phyloP scores from a whole-genome alignment of 176 grass and related monocot genomes.

The Bolboschoenus planiculmis region DNA sequence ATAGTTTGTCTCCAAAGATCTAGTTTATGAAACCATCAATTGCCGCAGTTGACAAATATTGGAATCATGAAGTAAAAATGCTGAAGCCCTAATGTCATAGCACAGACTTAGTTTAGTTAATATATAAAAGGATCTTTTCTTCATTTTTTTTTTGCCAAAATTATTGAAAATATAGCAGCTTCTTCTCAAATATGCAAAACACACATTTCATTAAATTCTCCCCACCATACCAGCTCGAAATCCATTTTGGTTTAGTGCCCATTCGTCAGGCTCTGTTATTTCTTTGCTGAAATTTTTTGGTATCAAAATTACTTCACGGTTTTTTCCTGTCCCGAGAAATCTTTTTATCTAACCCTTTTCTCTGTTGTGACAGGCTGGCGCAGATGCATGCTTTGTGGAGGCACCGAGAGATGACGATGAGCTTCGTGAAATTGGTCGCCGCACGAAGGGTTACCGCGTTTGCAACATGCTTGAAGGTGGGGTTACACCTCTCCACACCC shows the following conservation, averaged over 20 bases:
- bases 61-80: neutral
- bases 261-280: neutral
- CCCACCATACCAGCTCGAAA: neutral
- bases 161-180: neutral
- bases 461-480: slow-evolving; percentile 52
- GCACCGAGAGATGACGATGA: slow-evolving; percentile 36
- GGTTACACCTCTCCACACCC: slow-evolving; percentile 36
- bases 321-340: neutral
- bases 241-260: neutral
- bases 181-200: neutral
- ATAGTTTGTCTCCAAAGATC: neutral
- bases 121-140: neutral
- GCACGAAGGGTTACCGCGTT: slow-evolving; percentile 23
- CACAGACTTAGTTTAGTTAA: neutral
- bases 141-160: neutral
- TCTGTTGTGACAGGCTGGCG: slow-evolving; percentile 29
- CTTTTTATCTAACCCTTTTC: neutral
- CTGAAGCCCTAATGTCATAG: neutral
- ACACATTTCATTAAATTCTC: neutral
- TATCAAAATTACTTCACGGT: neutral
- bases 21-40: neutral
- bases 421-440: slow-evolving; percentile 26
- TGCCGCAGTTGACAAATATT: neutral
- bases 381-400: slow-evolving; percentile 44
- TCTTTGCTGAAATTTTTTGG: neutral